Evolutionary conservation across 2,329 filamentous ascomycete species (phyloP), one percentile per base, ranked within the genome.

Genomic region (Epichloe sibirici): DNA sequence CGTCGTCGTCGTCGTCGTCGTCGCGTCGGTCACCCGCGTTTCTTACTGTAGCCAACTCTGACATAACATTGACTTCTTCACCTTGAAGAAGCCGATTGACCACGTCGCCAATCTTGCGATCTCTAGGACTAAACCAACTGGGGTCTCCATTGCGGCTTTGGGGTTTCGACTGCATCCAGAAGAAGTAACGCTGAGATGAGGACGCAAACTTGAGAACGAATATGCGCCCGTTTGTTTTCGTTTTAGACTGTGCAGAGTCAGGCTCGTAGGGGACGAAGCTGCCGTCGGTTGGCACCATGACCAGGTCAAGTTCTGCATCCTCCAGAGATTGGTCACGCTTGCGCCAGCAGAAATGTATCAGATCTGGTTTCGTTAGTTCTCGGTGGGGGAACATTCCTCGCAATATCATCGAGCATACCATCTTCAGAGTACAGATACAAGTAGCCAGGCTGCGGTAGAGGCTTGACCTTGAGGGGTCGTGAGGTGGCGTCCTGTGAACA

Each of bases 331-430:
- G 79, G 59, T 76, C 78, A 59, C 93, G 85, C 63, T 88, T 83
- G 59, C 90, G 86, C 94, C 94, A 98, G 79, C 90, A 96, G 73
- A 98, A 95, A 74, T 96, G 90, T 56, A 95, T 78, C 55, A 98
- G 80, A 50, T 96, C 86, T 90, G 58, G n/a, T 34, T n/a, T 8
- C 5, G 39, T 55, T 31, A 54, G 43, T 35, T 11, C 7, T 2
- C 7, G 12, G 6, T 21, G 5, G 23, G 3, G 3, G 28, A 42
- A 17, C 15, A n/a, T 31, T 37, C 9, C 4, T 6, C 7, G 21
- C 15, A 13, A 11, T 12, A 13, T 23, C 9, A 15, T 31, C 15
- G 21, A 45, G 52, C 65, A 53, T 64, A 85, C 85, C 91, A 83
- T 96, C 91, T 76, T 95, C 90, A 49, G 79, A 79, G 71, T 93